Conservation (phyloP, 305 asterid genomes). For the Striga hermonthica region DNA sequence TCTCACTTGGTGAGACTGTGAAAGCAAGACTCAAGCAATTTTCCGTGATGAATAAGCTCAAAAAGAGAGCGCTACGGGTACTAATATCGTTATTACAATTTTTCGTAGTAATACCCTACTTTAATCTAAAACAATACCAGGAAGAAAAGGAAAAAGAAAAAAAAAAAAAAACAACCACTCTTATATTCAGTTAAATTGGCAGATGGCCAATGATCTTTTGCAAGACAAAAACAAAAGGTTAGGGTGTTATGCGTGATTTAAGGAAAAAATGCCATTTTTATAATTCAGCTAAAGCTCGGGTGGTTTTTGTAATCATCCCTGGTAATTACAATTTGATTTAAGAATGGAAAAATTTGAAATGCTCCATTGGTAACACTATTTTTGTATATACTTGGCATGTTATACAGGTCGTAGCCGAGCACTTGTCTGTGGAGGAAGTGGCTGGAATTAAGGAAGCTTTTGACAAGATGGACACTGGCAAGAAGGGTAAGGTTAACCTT, state of each 20-base stretch:
- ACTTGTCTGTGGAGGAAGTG: conserved; percentile 74
- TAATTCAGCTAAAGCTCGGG: background rate
- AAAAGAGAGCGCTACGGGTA: conserved; percentile 86
- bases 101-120: too few species aligned
- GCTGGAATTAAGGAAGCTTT: conserved; percentile 82
- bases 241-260: background rate
- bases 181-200: too few species aligned
- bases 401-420: conserved; percentile 72
- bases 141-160: too few species aligned
- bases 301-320: background rate
- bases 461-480: conserved; percentile 61
- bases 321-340: background rate
- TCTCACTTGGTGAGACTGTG: conserved; percentile 78
- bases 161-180: too few species aligned
- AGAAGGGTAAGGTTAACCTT: conserved; percentile 55
- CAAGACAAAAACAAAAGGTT: background rate
- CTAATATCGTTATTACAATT: background rate
- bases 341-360: background rate
- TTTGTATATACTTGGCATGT: conserved; percentile 27
- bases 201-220: background rate
- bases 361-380: background rate
- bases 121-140: too few species aligned
- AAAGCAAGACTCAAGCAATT: conserved; percentile 88
- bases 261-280: background rate
- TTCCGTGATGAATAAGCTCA: conserved; percentile 86